These are phyloP conservation scores for Huiozyma naganishii DNA, from an alignment of 805 yeast genomes.

Conservation along the genomic window DNA sequence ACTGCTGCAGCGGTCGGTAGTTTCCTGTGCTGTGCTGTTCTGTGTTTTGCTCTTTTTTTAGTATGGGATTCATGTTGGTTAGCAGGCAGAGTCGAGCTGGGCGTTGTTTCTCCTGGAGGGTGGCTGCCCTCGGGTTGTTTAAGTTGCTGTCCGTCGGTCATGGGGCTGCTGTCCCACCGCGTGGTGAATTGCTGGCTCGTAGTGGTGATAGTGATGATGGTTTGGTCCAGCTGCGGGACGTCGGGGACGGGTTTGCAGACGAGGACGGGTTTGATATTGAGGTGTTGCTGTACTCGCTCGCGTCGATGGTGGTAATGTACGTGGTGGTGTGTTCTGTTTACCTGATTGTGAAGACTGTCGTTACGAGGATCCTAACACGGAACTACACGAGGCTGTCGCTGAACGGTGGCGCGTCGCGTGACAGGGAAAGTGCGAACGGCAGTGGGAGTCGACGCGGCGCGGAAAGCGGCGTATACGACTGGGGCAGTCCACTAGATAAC, in stretches of 20 bases:
- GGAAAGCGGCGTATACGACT: conserved; percentile 9
- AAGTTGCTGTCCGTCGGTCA: too few relatives aligned
- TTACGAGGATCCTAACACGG: conserved; percentile 7
- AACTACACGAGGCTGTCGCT: conserved; percentile 9
- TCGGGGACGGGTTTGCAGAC: neutral
- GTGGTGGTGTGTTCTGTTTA: conserved; percentile 10
- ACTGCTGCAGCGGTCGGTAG: too few relatives aligned
- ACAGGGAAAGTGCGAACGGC: neutral
- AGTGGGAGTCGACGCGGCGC: neutral
- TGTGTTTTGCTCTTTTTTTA: too few relatives aligned
- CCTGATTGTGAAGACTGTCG: conserved; percentile 8
- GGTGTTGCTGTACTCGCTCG: conserved; percentile 15
- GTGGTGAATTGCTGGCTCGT: too few relatives aligned
- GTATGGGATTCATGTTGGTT: too few relatives aligned
- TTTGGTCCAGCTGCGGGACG: too few relatives aligned
- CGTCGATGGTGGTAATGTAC: conserved; percentile 15
- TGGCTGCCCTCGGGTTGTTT: too few relatives aligned
- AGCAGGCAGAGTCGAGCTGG: too few relatives aligned
- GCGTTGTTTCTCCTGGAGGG: too few relatives aligned
- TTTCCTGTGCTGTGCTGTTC: too few relatives aligned
- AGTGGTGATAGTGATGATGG: too few relatives aligned
- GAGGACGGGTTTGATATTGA: conserved; percentile 18
- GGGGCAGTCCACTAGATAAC: conserved; percentile 56
- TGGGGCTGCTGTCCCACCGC: too few relatives aligned
- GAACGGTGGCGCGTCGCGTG: conserved; percentile 7